These are phyloP conservation scores for Citrullus mucosospermus DNA, from an alignment of 306 rosid species.

Conservation along the genomic window DNA sequence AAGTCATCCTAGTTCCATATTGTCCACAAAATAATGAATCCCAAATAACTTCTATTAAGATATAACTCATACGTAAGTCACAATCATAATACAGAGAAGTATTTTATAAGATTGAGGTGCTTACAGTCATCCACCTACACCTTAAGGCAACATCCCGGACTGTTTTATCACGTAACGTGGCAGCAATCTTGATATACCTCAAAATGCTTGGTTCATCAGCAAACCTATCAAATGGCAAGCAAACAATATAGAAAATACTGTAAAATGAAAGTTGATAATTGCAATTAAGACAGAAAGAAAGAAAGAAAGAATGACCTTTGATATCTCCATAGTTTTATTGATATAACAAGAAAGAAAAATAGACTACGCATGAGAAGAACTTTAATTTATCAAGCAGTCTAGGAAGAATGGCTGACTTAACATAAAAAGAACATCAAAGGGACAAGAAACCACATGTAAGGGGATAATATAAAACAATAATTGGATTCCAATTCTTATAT, in stretches of 20 bases:
- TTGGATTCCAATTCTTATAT: not conserved
- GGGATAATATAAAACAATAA: not conserved
- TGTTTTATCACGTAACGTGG: conserved; percentile 78
- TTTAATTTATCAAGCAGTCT: not conserved
- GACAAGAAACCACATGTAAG: not conserved
- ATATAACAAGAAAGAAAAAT: not conserved
- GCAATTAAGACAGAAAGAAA: not conserved
- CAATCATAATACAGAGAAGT: not conserved
- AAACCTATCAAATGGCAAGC: conserved; percentile 29
- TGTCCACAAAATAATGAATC: not conserved
- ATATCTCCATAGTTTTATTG: not conserved
- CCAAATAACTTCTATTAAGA: not conserved
- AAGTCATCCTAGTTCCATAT: not conserved
- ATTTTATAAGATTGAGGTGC: conserved; percentile 24
- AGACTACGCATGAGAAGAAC: not conserved
- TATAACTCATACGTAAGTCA: not conserved
- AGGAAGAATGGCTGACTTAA: not conserved
- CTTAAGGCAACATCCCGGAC: conserved; percentile 99
- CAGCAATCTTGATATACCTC: conserved; percentile 94
- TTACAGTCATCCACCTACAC: conserved; percentile 98
- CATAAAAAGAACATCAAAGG: not conserved
- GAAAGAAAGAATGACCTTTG: not conserved
- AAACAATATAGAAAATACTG: conserved; percentile 14
- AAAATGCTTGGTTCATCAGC: conserved; percentile 83
- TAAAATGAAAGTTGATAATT: not conserved